Base-by-base conservation (phyloP, 2,329 filamentous ascomycete genomes). In the Phaeophleospora eucalypticola region DNA sequence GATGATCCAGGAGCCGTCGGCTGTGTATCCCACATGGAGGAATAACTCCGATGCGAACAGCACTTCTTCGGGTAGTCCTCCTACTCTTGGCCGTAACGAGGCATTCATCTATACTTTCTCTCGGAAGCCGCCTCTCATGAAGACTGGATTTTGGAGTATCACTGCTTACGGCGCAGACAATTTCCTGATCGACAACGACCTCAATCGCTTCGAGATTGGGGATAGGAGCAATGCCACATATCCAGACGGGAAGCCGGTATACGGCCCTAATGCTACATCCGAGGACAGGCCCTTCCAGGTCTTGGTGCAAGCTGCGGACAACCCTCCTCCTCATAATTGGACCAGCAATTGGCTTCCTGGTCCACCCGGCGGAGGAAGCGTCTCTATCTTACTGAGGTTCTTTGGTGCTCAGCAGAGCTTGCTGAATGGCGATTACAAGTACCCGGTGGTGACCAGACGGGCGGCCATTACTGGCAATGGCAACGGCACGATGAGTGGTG, bases 121-220 rank as follows among this genome's bases (percentile, higher is more conserved):
- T 9, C 33, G 53, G 7, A 51, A 45, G 39, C 56, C 57, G 2
- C 48, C 47, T 10, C 41, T 59, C 14, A 36, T 36, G 17, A 16
- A 20, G 14, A 38, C 42, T 15, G 56, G 56, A 1, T 59, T 58
- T 35, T 59, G 57, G 57, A 57, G 52, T 33, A 24, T 58, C 38
- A 57, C 57, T 1, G 45, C 48, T 3, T 60, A 60, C 33, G n/a
- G n/a, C n/a, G 45, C 29, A 19, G 40, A 43, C 10, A 48, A 54
- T 20, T 57, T 45, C 32, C 48, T 58, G 15, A 48, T 60, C 12
- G 35, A 41, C 3, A 58, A 57, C 33, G 27, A 35, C 9, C 41
- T 52, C 7, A 46, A 51, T 15, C 24, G 49, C 4, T 58, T 49
- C 16, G 35, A 43, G 8, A n/a, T 58, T 4, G 54, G 56, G 6